These are phyloP conservation scores for Borovskyia barvae DNA, from an alignment of 208 protist genomes.

Conservation along the genomic window DNA sequence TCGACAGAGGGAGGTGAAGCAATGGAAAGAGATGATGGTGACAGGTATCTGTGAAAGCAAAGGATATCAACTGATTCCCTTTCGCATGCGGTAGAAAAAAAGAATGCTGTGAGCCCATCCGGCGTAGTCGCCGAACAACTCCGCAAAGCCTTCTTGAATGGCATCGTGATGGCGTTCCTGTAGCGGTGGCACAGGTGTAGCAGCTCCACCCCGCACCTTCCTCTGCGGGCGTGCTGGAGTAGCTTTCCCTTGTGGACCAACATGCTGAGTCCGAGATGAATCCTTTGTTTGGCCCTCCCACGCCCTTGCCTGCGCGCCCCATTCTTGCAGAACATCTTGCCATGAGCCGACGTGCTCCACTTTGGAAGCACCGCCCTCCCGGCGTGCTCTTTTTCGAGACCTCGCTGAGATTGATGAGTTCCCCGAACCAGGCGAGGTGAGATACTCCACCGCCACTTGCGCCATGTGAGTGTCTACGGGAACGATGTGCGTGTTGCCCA, in stretches of 20 bases:
- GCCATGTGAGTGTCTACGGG: slow-evolving; percentile 91
- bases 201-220: neutral
- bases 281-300: neutral
- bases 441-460: slow-evolving; percentile 64
- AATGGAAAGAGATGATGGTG: no score
- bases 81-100: slow-evolving; percentile 58
- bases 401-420: neutral
- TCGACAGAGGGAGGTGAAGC: no score
- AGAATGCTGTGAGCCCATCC: slow-evolving; percentile 80
- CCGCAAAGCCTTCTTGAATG: slow-evolving; percentile 63
- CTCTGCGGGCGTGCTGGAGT: neutral
- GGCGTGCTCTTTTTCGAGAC: slow-evolving; percentile 1
- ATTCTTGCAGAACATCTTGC: slow-evolving; percentile 10
- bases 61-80: no score
- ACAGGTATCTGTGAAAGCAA: no score
- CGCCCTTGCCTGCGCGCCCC: slow-evolving; percentile 12
- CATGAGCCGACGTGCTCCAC: neutral
- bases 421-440: slow-evolving; percentile 1
- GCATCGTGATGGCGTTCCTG: slow-evolving; percentile 58
- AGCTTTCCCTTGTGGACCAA: neutral
- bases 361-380: neutral
- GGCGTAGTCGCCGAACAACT: slow-evolving; percentile 61
- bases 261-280: neutral
- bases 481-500: slow-evolving; percentile 54
- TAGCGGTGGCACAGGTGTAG: slow-evolving; percentile 24